A percentile compares a stretch with the other conserved stretches of the same genome.
These are phyloP conservation scores for Hibiscus trionum DNA, from an alignment of 345 rosid genomes.

Conservation along the genomic window DNA sequence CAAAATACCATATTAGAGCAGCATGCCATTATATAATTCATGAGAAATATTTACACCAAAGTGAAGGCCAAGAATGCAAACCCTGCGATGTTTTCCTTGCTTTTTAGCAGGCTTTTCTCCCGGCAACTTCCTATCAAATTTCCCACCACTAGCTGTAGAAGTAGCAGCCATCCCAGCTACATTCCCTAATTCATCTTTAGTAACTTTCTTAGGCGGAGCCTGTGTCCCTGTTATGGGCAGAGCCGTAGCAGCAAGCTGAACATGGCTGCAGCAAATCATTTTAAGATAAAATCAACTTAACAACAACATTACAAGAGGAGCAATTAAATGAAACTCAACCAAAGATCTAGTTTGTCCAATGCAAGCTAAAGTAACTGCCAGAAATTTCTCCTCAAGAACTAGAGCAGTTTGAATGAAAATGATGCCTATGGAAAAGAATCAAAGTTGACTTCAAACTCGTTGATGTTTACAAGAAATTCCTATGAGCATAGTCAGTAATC, in stretches of 20 bases:
- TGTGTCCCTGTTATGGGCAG: conserved; percentile 81
- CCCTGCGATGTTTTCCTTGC: conserved; percentile 85
- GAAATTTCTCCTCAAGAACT: neutral
- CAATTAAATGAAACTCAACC: neutral
- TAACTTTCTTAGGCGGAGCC: conserved; percentile 54
- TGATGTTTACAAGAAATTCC: neutral
- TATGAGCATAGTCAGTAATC: neutral
- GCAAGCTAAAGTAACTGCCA: neutral
- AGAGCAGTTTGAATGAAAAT: neutral
- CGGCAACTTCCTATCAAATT: conserved; percentile 78
- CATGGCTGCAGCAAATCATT: conserved; percentile 46
- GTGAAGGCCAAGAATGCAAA: conserved; percentile 14
- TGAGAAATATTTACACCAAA: neutral
- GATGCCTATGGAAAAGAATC: neutral
- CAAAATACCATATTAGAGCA: conserved; percentile 2
- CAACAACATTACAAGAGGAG: neutral
- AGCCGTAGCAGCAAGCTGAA: conserved; percentile 81
- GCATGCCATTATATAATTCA: neutral
- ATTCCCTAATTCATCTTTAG: conserved; percentile 63
- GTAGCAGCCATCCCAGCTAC: conserved; percentile 88
- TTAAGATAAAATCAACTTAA: neutral
- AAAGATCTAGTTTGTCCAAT: neutral
- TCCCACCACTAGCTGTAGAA: conserved; percentile 93
- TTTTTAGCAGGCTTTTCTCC: conserved; percentile 80
- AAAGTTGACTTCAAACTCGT: neutral